A percentile compares a stretch with the other conserved stretches of the same genome.
These are phyloP conservation scores for Rhododendron griersonianum DNA, from an alignment of 148 eudicot genomes.

Conservation along the genomic window DNA sequence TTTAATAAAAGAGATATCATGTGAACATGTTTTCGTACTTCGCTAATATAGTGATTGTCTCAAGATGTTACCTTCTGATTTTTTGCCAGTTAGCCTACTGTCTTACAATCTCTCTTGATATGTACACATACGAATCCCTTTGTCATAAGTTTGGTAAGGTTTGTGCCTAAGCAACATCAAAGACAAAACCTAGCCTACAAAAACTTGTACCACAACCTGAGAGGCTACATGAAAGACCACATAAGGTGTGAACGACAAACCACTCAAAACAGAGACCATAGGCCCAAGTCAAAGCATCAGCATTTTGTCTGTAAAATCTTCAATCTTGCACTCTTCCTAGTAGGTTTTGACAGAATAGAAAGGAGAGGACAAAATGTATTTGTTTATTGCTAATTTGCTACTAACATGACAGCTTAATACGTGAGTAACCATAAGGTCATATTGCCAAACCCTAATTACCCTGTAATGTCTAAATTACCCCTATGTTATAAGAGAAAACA, in stretches of 20 bases:
- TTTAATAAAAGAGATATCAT: not conserved
- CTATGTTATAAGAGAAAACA: not conserved
- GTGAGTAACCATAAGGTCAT: not conserved
- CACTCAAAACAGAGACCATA: slow-evolving; percentile 1
- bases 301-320: not conserved
- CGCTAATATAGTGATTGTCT: not conserved
- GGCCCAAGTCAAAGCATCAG: not conserved
- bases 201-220: not conserved
- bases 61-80: not conserved
- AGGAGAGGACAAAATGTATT: not conserved
- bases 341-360: not conserved
- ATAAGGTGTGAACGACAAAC: not conserved
- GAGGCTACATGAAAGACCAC: not conserved
- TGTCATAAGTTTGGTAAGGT: not conserved
- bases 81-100: not conserved
- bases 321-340: not conserved
- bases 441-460: not conserved
- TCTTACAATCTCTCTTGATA: not conserved
- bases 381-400: not conserved
- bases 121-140: not conserved
- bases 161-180: not conserved
- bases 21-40: not conserved
- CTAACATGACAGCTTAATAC: not conserved
- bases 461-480: not conserved
- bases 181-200: not conserved